These are phyloP conservation scores for Saccharomycopsis microspora DNA, from an alignment of 805 yeast species.

Conservation along the genomic window DNA sequence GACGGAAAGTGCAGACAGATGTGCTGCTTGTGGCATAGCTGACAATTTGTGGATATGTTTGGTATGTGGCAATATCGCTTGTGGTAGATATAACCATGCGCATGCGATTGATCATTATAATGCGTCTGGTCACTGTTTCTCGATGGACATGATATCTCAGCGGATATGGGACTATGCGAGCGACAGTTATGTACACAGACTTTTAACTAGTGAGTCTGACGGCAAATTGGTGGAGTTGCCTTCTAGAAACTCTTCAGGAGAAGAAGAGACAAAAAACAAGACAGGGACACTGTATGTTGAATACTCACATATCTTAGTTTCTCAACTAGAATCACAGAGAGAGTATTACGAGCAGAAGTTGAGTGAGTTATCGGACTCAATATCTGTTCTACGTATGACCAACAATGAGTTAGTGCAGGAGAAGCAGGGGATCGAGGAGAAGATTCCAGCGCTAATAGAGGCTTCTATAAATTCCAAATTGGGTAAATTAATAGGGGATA, in stretches of 20 bases:
- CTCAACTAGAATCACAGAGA: slow-evolving; percentile 78
- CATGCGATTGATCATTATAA: slow-evolving; percentile 81
- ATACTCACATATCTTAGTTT: slow-evolving; percentile 64
- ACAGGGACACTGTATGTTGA: slow-evolving; percentile 58
- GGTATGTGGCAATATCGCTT: slow-evolving; percentile 85
- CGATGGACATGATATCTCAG: slow-evolving; percentile 77
- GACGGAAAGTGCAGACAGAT: slow-evolving; percentile 21
- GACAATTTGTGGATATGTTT: slow-evolving; percentile 80
- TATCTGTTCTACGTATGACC: slow-evolving; percentile 5
- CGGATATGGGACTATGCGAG: slow-evolving; percentile 94
- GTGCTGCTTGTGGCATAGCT: slow-evolving; percentile 46
- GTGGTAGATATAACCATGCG: slow-evolving; percentile 76
- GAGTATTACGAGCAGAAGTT: slow-evolving; percentile 59
- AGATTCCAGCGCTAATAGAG: not conserved
- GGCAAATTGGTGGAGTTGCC: slow-evolving; percentile 82
- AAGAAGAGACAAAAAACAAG: slow-evolving; percentile 24
- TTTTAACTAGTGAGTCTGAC: slow-evolving; percentile 75
- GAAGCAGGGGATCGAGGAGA: slow-evolving; percentile 12
- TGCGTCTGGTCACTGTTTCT: slow-evolving; percentile 73
- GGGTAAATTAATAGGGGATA: not conserved
- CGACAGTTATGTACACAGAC: slow-evolving; percentile 79
- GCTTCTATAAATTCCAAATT: not conserved
- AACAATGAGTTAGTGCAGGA: slow-evolving; percentile 17
- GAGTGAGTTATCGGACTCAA: slow-evolving; percentile 19
- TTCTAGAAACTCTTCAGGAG: slow-evolving; percentile 18